These are phyloP conservation scores for Leccinellum rugosiceps DNA, from an alignment of 768 basidiomycete species.

Conservation along the genomic window DNA sequence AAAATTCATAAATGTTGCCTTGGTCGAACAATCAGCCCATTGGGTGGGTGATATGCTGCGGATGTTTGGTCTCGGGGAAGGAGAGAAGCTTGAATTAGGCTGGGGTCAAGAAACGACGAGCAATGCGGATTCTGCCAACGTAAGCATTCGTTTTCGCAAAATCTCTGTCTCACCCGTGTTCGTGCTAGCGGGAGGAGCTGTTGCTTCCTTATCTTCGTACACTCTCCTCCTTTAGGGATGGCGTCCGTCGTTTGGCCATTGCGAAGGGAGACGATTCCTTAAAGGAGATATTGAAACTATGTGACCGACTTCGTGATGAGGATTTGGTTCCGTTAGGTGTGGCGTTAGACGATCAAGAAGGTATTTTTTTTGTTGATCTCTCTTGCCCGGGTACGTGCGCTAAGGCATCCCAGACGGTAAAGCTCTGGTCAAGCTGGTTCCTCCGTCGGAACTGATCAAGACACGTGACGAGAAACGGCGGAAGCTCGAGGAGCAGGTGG, in stretches of 20 bases:
- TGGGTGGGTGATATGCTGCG: slow-evolving; percentile 75
- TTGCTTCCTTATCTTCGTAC: slow-evolving; percentile 86
- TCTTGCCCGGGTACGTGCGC: background rate
- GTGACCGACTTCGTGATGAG: slow-evolving; percentile 84
- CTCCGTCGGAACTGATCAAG: slow-evolving; percentile 75
- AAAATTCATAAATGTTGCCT: slow-evolving; percentile 54
- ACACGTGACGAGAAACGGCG: slow-evolving; percentile 88
- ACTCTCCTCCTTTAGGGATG: slow-evolving; percentile 89
- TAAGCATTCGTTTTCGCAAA: slow-evolving; percentile 37
- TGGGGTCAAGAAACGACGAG: slow-evolving; percentile 72
- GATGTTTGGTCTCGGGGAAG: slow-evolving; percentile 78
- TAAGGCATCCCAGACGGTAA: slow-evolving; percentile 65
- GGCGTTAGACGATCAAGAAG: slow-evolving; percentile 95
- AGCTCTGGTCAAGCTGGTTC: slow-evolving; percentile 89
- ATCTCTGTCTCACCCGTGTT: background rate
- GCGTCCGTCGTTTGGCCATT: slow-evolving; percentile 80
- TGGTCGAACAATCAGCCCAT: slow-evolving; percentile 60
- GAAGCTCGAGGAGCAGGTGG: slow-evolving; percentile 67
- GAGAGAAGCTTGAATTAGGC: slow-evolving; percentile 65
- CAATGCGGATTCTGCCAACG: slow-evolving; percentile 34
- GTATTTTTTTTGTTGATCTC: slow-evolving; percentile 36
- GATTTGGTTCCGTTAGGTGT: slow-evolving; percentile 94
- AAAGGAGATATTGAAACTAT: slow-evolving; percentile 80
- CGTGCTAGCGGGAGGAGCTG: slow-evolving; percentile 68
- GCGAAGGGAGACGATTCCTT: slow-evolving; percentile 59